Conservation (phyloP, 1,139 yeast genomes). For the Taiozyma onychis region DNA sequence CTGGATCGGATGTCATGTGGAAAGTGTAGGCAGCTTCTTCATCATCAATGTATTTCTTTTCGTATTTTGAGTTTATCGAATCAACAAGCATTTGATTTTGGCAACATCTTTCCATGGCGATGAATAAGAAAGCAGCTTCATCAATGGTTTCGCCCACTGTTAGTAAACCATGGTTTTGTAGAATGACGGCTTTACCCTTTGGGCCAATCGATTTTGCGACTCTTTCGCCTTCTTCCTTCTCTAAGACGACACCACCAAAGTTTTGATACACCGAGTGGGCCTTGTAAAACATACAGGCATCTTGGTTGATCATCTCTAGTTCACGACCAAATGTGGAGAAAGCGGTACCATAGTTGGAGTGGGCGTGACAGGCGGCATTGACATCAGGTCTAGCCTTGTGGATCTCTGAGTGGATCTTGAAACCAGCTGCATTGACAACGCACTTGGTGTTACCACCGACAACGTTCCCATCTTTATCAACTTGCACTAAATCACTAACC, state of each 20-base stretch:
- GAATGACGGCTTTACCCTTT: conserved; percentile 50
- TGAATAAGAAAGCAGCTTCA: conserved; percentile 74
- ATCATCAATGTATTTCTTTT: conserved; percentile 42
- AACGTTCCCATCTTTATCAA: conserved; percentile 65
- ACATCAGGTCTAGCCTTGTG: conserved; percentile 78
- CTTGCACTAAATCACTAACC: conserved; percentile 72
- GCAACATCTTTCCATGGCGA: conserved; percentile 64
- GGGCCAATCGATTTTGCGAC: conserved; percentile 62
- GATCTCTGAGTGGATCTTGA: conserved; percentile 70
- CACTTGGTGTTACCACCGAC: conserved; percentile 58
- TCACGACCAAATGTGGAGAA: conserved; percentile 67
- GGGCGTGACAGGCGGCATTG: conserved; percentile 79
- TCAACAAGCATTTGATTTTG: conserved; percentile 68
- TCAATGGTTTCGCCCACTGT: conserved; percentile 77
- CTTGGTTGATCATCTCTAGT: conserved; percentile 78
- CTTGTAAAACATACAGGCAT: conserved; percentile 62
- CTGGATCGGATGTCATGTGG: conserved; percentile 58
- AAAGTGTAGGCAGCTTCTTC: conserved; percentile 69
- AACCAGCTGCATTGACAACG: conserved; percentile 77
- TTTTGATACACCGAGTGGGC: conserved; percentile 59
- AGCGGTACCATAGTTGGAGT: conserved; percentile 70
- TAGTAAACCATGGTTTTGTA: conserved; percentile 74
- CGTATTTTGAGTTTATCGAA: conserved; percentile 33
- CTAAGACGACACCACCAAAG: conserved; percentile 80
- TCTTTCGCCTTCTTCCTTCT: conserved; percentile 61